Evolutionary conservation across 495 filamentous ascomycete genomes (phyloP).

Genomic region (Hypoxylon crocopeplum): DNA sequence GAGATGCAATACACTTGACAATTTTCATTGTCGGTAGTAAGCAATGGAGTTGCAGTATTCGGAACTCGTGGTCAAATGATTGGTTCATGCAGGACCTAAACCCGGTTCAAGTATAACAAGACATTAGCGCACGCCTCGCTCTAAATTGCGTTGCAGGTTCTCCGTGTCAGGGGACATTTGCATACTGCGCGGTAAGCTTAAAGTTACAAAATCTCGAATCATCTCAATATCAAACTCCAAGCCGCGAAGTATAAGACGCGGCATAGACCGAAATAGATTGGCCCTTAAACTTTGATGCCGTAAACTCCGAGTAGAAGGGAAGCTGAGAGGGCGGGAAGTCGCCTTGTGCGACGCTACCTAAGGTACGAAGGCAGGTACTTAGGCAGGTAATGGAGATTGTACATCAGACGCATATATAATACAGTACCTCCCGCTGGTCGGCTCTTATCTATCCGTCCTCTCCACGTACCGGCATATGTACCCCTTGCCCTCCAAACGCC

Average conservation of each 20-base stretch:
- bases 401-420: background rate
- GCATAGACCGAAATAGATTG: too few species aligned
- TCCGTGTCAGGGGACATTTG: background rate
- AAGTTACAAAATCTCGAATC: background rate
- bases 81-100: slow-evolving; percentile 19
- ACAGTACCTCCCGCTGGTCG: background rate
- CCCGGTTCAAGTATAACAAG: background rate
- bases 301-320: too few species aligned
- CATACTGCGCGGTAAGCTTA: too few species aligned
- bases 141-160: slow-evolving; percentile 4
- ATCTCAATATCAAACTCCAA: background rate
- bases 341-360: too few species aligned
- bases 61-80: slow-evolving; percentile 36
- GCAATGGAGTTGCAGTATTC: slow-evolving; percentile 24
- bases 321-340: too few species aligned
- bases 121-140: slow-evolving; percentile 9
- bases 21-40: background rate
- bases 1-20: background rate
- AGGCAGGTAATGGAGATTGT: too few species aligned
- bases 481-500: background rate
- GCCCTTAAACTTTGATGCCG: too few species aligned
- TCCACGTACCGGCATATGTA: slow-evolving; percentile 19
- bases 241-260: too few species aligned
- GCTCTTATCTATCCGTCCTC: slow-evolving; percentile 17
- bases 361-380: too few species aligned